Percentiles rank a stretch among this genome's conserved stretches.
These are phyloP conservation scores for Chrysanthemum seticuspe DNA, from an alignment of 129 eudicot species.

Conservation along the genomic window DNA sequence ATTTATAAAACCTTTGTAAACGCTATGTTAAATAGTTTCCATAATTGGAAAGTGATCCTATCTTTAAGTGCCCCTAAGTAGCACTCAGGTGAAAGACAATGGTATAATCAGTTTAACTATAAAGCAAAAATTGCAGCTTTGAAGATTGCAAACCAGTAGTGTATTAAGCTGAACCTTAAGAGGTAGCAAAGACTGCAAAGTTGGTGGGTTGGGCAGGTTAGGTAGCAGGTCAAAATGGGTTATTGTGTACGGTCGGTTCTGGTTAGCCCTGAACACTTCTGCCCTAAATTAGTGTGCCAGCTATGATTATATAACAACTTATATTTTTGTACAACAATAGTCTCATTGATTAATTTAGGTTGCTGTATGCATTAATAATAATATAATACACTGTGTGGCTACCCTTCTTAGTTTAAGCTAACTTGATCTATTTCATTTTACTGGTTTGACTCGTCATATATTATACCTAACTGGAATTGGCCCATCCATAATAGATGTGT, in stretches of 20 bases:
- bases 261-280: neutral
- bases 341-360: too few species aligned
- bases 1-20: too few species aligned
- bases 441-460: neutral
- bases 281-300: neutral
- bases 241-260: neutral
- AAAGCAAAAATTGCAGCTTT: neutral
- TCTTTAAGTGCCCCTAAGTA: too few species aligned
- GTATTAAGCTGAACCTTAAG: constrained; percentile 1
- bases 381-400: neutral
- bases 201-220: neutral
- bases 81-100: too few species aligned
- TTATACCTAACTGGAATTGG: neutral
- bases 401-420: neutral
- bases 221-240: neutral
- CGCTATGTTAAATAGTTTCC: neutral
- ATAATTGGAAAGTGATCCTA: neutral
- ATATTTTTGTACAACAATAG: too few species aligned
- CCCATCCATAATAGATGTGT: neutral
- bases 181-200: neutral
- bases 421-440: neutral
- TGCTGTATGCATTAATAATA: neutral
- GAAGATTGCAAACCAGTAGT: neutral
- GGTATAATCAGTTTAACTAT: too few species aligned
- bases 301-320: neutral